phyloP scores from a whole-genome alignment of 164 flowering plant species.

The Aristolochia contorta region DNA sequence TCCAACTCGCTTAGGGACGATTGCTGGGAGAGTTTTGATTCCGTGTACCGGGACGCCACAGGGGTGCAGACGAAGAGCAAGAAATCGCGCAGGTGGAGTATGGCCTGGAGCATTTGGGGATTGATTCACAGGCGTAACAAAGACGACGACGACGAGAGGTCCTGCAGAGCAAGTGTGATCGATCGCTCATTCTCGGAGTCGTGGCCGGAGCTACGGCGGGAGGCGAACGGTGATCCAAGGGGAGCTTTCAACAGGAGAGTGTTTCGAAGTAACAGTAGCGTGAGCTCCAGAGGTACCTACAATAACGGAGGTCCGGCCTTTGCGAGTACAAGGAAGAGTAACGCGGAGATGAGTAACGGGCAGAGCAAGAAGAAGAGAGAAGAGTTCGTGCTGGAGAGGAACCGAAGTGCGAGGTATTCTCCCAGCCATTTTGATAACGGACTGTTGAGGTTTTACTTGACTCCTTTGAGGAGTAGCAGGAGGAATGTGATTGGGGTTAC shows the following conservation, averaged over 20 bases:
- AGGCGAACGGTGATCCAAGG: slow-evolving; percentile 29
- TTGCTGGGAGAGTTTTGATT: slow-evolving; percentile 51
- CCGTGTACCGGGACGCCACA: slow-evolving; percentile 36
- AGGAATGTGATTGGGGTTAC: slow-evolving; percentile 28
- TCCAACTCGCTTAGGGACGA: slow-evolving; percentile 70
- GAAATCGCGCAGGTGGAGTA: slow-evolving; percentile 76
- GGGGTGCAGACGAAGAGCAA: slow-evolving; percentile 39
- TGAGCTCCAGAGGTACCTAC: slow-evolving; percentile 54
- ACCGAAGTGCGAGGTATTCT: slow-evolving; percentile 46
- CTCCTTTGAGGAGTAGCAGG: slow-evolving; percentile 68
- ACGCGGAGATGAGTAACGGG: slow-evolving; percentile 26
- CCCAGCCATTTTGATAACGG: slow-evolving; percentile 58
- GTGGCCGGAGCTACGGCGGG: slow-evolving; percentile 65
- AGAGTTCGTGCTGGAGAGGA: slow-evolving; percentile 43
- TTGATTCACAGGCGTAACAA: slow-evolving; percentile 53
- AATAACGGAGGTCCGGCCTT: slow-evolving; percentile 24
- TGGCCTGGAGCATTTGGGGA: slow-evolving; percentile 81
- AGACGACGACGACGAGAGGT: slow-evolving; percentile 65
- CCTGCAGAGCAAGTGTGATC: slow-evolving; percentile 53
- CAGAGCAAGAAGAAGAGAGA: slow-evolving; percentile 35
- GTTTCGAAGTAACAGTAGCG: slow-evolving; percentile 68
- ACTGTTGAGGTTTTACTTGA: slow-evolving; percentile 66
- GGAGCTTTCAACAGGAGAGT: slow-evolving; percentile 36
- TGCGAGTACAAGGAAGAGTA: slow-evolving; percentile 24
- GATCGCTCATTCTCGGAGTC: slow-evolving; percentile 78